Conservation (phyloP, 352 stramenopile genomes). For the Pythium aquatile region DNA sequence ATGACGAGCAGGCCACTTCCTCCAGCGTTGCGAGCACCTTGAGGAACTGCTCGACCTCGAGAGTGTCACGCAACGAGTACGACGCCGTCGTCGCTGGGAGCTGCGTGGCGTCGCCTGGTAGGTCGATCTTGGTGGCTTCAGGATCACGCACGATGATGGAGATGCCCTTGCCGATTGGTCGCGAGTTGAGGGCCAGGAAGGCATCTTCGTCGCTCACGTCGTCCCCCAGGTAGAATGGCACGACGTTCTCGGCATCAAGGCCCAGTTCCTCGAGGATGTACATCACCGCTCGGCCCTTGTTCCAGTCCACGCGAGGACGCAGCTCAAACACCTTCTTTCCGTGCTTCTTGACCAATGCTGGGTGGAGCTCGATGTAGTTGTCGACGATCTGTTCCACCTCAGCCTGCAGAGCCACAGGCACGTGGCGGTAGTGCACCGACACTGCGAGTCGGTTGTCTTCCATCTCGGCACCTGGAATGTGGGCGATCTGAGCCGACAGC, state of each 20-base stretch:
- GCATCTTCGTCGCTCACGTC: conserved; percentile 80
- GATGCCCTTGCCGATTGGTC: conserved; percentile 43
- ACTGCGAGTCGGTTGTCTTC: conserved; percentile 81
- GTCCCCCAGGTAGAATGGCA: conserved; percentile 83
- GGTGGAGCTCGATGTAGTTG: conserved; percentile 50
- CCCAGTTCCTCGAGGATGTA: conserved; percentile 68
- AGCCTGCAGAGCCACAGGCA: conserved; percentile 36
- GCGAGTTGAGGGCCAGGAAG: conserved; percentile 53
- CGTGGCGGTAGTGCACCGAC: conserved; percentile 78
- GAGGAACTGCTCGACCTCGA: conserved; percentile 59
- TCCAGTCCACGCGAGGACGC: conserved; percentile 71
- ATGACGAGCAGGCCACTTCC: conserved; percentile 30
- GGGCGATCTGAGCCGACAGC: conserved; percentile 36
- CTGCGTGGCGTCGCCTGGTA: conserved; percentile 46
- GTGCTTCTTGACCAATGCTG: conserved; percentile 57
- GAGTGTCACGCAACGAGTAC: conserved; percentile 58
- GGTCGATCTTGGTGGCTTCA: conserved; percentile 41
- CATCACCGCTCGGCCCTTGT: conserved; percentile 79
- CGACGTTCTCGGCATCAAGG: conserved; percentile 57
- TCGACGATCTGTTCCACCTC: conserved; percentile 89
- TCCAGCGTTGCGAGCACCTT: conserved; percentile 44
- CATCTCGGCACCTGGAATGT: conserved; percentile 54
- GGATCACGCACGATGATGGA: conserved; percentile 66
- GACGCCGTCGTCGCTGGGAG: conserved; percentile 47
- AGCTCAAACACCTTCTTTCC: conserved; percentile 84